These are phyloP conservation scores for Incumbomyces lentus DNA, from an alignment of 2,329 filamentous ascomycete species.

Conservation along the genomic window DNA sequence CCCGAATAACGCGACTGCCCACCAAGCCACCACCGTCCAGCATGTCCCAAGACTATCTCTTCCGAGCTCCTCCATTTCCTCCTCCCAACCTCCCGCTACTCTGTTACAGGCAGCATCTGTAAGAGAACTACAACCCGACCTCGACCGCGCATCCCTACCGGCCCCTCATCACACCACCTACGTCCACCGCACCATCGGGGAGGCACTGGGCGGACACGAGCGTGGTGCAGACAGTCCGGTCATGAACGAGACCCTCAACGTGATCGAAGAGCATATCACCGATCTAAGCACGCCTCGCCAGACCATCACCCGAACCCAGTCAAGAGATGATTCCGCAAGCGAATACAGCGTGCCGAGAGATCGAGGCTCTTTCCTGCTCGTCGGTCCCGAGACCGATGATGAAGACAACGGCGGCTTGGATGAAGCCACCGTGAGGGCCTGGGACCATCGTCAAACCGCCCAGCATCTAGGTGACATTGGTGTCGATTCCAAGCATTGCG, in stretches of 20 bases:
- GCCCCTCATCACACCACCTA: conserved; percentile 27
- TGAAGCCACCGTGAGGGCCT: conserved; percentile 63
- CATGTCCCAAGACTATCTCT: conserved; percentile 13
- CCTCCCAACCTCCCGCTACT: conserved; percentile 5
- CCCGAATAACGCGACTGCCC: too few species aligned
- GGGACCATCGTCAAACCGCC: conserved; percentile 73
- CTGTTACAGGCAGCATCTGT: background rate
- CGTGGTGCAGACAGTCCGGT: conserved; percentile 62
- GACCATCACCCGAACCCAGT: conserved; percentile 27
- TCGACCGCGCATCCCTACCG: conserved; percentile 28
- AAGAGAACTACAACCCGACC: conserved; percentile 8
- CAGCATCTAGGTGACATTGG: conserved; percentile 78
- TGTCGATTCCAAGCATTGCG: conserved; percentile 80
- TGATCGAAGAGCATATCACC: conserved; percentile 95
- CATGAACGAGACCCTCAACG: conserved; percentile 86
- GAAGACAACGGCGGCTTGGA: conserved; percentile 67
- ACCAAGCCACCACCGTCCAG: conserved; percentile 8
- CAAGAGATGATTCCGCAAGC: conserved; percentile 57
- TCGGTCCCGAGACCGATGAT: conserved; percentile 89
- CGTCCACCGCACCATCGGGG: conserved; percentile 35
- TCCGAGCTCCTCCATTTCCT: conserved; percentile 17
- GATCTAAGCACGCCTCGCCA: conserved; percentile 60
- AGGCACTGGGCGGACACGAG: conserved; percentile 43
- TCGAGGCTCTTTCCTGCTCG: conserved; percentile 77
- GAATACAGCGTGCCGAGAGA: conserved; percentile 76